Conservation (phyloP, 805 yeast genomes). For the Lachancea nothofagi region DNA sequence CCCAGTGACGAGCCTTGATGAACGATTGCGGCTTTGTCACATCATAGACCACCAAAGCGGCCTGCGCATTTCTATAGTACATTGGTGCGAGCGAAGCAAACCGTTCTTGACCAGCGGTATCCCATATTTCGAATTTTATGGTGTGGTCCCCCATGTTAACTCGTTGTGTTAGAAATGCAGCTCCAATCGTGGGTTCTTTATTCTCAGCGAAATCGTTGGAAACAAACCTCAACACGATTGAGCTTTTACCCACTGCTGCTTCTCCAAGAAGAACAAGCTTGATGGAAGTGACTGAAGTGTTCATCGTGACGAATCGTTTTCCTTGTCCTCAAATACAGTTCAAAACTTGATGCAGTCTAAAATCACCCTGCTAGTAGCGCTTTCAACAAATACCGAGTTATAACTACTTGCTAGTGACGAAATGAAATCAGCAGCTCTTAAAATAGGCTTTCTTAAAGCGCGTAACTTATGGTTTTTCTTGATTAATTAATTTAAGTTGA, state of each 20-base stretch:
- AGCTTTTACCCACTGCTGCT: slow-evolving; percentile 96
- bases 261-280: slow-evolving; percentile 91
- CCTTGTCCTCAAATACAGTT: too few relatives aligned
- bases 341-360: too few relatives aligned
- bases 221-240: slow-evolving; percentile 86
- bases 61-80: slow-evolving; percentile 96
- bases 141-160: slow-evolving; percentile 81
- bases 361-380: too few relatives aligned
- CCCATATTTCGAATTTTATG: slow-evolving; percentile 92
- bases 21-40: slow-evolving; percentile 92
- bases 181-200: slow-evolving; percentile 97
- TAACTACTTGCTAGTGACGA: too few relatives aligned
- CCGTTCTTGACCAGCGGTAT: slow-evolving; percentile 97
- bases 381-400: too few relatives aligned
- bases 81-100: slow-evolving; percentile 95
- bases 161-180: slow-evolving; percentile 92
- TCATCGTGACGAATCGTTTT: slow-evolving; percentile 22
- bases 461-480: too few relatives aligned
- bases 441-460: too few relatives aligned
- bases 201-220: slow-evolving; percentile 95
- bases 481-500: too few relatives aligned
- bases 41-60: slow-evolving; percentile 93
- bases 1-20: slow-evolving; percentile 97
- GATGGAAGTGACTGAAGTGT: slow-evolving; percentile 40
- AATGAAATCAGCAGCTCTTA: too few relatives aligned